A percentile compares a stretch with the other conserved stretches of the same genome.
Evolutionary conservation across 1,139 yeast genomes (phyloP).

Genomic region (Blastobotrys ciferrii): DNA sequence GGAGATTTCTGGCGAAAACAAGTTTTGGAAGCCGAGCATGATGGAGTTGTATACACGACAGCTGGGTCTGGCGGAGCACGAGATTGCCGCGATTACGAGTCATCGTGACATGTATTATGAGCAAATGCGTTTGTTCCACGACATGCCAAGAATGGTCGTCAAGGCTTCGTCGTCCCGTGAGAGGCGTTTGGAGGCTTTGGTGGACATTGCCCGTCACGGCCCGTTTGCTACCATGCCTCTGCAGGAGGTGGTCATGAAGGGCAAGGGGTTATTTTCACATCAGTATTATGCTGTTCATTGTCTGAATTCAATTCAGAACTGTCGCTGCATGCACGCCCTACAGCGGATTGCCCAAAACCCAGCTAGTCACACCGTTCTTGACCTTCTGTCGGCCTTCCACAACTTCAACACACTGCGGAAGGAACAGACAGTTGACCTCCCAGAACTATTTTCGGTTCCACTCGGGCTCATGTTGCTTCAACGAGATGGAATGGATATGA

Average conservation of each 20-base stretch:
- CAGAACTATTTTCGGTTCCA: slow-evolving; percentile 4
- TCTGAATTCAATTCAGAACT: background rate
- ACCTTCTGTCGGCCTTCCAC: slow-evolving; percentile 6
- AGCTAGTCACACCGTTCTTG: background rate
- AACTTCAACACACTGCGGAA: slow-evolving; percentile 1
- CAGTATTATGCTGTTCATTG: slow-evolving; percentile 5
- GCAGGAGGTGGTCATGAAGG: slow-evolving; percentile 1
- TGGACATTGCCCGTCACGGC: background rate
- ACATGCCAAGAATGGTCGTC: slow-evolving; percentile 1
- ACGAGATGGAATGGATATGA: slow-evolving; percentile 4
- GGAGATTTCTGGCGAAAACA: background rate
- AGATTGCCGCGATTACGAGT: background rate
- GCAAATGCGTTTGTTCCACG: background rate
- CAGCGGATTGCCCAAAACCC: background rate
- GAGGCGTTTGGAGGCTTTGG: background rate
- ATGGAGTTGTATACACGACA: slow-evolving; percentile 1
- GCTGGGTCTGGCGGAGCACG: background rate
- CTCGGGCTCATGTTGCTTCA: slow-evolving; percentile 2
- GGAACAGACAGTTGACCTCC: background rate
- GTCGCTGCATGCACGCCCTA: slow-evolving; percentile 3
- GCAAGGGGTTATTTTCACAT: background rate
- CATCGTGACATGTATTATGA: slow-evolving; percentile 4
- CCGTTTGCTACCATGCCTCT: slow-evolving; percentile 4
- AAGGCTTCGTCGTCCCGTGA: background rate
- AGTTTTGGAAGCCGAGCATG: slow-evolving; percentile 3